Base-by-base conservation (phyloP, 2,329 filamentous ascomycete genomes). In the Sarocladiaceae sp. region DNA sequence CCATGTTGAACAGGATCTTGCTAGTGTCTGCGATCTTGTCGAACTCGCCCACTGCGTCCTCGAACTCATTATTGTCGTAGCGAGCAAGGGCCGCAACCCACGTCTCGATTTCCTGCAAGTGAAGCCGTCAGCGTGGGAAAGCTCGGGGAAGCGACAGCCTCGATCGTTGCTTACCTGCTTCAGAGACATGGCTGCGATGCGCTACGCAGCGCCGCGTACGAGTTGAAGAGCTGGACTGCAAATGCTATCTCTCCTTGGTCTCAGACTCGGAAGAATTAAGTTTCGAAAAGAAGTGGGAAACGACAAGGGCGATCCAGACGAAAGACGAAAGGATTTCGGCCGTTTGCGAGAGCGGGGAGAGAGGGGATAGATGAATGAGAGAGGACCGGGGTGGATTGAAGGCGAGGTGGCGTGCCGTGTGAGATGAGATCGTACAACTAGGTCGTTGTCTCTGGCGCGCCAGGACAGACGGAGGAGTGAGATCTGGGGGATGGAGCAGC, bases 21-120 rank as follows among this genome's bases (percentile, higher is more conserved):
- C 93, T 96, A 0, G 93, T 98, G 63, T 97, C 93, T 49, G 85
- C 77, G 58, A 98, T 95, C 54, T 75, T 79, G 50, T 88, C 85
- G 60, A 98, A 97, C 49, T 86, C 80, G 55, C 74, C 78, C 50
- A 97, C 69, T 21, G 93, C 82, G 53, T 91, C 85, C 58, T 97
- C 91, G 67, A 95, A 97, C 60, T 98, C 88, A 68, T 95, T 95
- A 69, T 91, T 93, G 69, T 98, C 93, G 70, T 98, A 98, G 61
- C 84, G 83, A 56, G 73, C 82, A 45, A 98, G 80, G 66, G 93
- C 93, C 63, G 83, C 74, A 54, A 97, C 93, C 93, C 93, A 98
- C 41, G 88, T 95, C 71, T 97, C 91, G 66, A 98, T 98, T 85
- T 98, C 93, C 90, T 95, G 51, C 48, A 12, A 26, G 7, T 26